Evolutionary conservation across 345 rosid genomes (phyloP), one percentile per base, ranked within the genome.

Genomic region (Raphanus sativus): DNA sequence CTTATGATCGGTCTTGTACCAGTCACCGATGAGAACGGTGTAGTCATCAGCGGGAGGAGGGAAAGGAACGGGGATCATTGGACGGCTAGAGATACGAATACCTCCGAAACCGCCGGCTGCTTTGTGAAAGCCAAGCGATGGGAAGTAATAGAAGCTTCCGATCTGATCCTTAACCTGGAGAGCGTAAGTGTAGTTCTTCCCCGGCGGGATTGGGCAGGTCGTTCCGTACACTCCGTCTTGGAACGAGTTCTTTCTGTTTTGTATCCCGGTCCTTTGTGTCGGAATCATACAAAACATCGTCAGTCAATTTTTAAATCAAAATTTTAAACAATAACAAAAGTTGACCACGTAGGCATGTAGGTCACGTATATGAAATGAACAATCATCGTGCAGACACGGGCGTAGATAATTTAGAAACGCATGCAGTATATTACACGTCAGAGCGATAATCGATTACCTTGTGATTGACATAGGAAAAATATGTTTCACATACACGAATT

Each of bases 181-280:
- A 11, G 30, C n/a, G 65, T 76, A 76, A 7, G 80, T 76, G 70
- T 69, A 76, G 65, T 76, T 76, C 33, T 34, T 69, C 32, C 88
- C 91, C 0, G 95, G 95, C 28, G 93, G 97, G 17, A 91, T 89
- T 3, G 91, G 95, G 29, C 97, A 91, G 0, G 97, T 89, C 6
- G 97, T 91, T 50, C 97, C 97, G 12, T 58, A 77, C 1, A 91
- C 91, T 13, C 97, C 95, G 30, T 91, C 97, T 58, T 77, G 85
- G 26, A 1, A 91, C 2, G 95, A 90, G 13, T 76, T 62, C 28
- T 11, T 76, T 52, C 15, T 8, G 5, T 69, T 70, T 21, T 11
- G 10, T 9, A 69, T 52, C 24, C 80, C 65, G 4, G 25, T 25
- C 66, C 66, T 62, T 56, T 56, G 62, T 56, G 62, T 52, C 58